Conservation (phyloP, 495 filamentous ascomycete species). For the Jackrogersella multiformis region DNA sequence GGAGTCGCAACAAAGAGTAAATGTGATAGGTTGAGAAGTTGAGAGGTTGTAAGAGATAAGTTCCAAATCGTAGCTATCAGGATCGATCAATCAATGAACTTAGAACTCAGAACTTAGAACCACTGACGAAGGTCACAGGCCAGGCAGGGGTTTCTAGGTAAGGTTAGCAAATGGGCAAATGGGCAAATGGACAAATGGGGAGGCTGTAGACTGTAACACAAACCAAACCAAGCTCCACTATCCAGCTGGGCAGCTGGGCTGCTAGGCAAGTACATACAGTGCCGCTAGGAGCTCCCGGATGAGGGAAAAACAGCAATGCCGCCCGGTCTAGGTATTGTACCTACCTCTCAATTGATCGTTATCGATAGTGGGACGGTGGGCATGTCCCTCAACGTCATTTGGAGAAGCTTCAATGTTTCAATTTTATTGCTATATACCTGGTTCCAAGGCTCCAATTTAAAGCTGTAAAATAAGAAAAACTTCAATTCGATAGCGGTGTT, state of each 20-base stretch:
- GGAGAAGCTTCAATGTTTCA: constrained; percentile 1
- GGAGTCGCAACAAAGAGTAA: constrained; percentile 1
- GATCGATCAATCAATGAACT: constrained; percentile 9
- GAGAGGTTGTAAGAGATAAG: constrained; percentile 1
- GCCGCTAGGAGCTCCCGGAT: constrained; percentile 5
- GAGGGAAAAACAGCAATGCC: constrained; percentile 23
- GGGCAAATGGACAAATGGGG: too few species aligned
- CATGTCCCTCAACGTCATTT: constrained; percentile 23
- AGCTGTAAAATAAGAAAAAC: too few species aligned
- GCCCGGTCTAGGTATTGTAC: too few species aligned
- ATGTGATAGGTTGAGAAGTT: constrained; percentile 13
- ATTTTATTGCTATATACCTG: background rate
- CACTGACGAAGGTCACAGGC: constrained; percentile 27
- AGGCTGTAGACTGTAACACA: constrained; percentile 6
- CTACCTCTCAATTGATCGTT: constrained; percentile 8
- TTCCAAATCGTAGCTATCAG: background rate
- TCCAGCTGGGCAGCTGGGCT: too few species aligned
- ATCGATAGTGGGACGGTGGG: constrained; percentile 22
- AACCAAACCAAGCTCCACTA: background rate
- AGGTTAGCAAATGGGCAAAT: background rate
- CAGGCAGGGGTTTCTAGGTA: background rate
- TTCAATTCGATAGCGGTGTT: too few species aligned
- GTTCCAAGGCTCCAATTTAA: too few species aligned
- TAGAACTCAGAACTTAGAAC: too few species aligned
- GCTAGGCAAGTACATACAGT: too few species aligned